These are phyloP conservation scores for Gardenia jasminoides DNA, from an alignment of 257 asterid species.

Conservation along the genomic window DNA sequence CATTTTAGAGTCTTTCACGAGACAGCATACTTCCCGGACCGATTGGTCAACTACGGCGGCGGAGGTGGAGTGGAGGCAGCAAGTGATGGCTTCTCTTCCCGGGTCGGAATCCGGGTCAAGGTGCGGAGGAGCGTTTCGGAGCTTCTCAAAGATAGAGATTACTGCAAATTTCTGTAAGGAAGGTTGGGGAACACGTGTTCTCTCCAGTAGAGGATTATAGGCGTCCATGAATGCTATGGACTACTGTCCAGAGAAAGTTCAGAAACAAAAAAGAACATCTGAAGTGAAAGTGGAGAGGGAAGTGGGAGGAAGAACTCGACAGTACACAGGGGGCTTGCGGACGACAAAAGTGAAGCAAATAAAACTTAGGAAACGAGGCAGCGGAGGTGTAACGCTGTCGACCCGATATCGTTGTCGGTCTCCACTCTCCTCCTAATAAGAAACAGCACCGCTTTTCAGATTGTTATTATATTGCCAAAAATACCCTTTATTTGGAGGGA, in stretches of 20 bases:
- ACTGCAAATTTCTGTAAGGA: slow-evolving; percentile 85
- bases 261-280: too few species aligned
- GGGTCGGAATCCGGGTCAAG: slow-evolving; percentile 40
- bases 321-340: not conserved
- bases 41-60: slow-evolving; percentile 83
- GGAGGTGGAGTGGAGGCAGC: slow-evolving; percentile 72
- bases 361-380: too few species aligned
- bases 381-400: too few species aligned
- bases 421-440: not conserved
- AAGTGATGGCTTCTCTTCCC: slow-evolving; percentile 64
- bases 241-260: not conserved
- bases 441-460: not conserved
- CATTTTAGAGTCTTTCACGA: slow-evolving; percentile 73
- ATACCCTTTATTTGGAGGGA: not conserved
- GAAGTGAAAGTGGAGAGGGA: too few species aligned
- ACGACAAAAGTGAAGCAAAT: not conserved
- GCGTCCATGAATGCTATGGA: slow-evolving; percentile 25
- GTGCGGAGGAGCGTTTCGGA: slow-evolving; percentile 59
- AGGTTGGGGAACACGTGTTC: slow-evolving; percentile 75
- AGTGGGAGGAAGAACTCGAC: too few species aligned
- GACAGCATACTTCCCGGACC: slow-evolving; percentile 73
- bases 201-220: slow-evolving; percentile 58
- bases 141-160: slow-evolving; percentile 66
- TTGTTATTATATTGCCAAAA: not conserved
- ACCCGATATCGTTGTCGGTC: too few species aligned